Evolutionary conservation across 2,329 filamentous ascomycete species (phyloP).

Genomic region (Didymellaceae sp.): DNA sequence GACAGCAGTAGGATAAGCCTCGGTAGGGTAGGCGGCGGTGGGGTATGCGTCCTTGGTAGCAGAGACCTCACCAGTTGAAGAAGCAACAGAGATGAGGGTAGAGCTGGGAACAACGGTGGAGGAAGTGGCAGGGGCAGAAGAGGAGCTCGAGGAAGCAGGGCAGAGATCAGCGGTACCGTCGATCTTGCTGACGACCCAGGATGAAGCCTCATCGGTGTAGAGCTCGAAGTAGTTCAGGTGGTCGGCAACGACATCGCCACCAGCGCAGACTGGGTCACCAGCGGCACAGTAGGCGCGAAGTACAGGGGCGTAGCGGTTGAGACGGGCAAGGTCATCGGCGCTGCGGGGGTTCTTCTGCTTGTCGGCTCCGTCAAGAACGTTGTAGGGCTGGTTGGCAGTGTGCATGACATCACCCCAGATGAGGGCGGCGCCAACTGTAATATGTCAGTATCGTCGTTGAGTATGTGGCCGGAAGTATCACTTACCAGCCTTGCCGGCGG

Average conservation of each 20-base stretch:
- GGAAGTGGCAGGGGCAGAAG: background rate
- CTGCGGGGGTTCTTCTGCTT: conserved; percentile 22
- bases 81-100: background rate
- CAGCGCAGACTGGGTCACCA: conserved; percentile 68
- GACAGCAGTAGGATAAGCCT: background rate
- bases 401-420: conserved; percentile 34
- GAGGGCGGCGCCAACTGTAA: conserved; percentile 32
- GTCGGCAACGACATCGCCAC: conserved; percentile 62
- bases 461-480: conserved; percentile 21
- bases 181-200: conserved; percentile 32
- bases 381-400: conserved; percentile 30
- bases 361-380: conserved; percentile 28
- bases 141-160: conserved; percentile 1
- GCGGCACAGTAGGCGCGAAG: conserved; percentile 69
- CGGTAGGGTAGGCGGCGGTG: background rate
- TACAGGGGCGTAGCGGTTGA: conserved; percentile 51
- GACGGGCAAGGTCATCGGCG: conserved; percentile 20
- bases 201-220: conserved; percentile 30
- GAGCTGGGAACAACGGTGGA: background rate
- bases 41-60: too few species aligned
- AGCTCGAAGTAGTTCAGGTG: conserved; percentile 63
- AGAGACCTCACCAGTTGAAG: background rate
- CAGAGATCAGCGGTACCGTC: conserved; percentile 26
- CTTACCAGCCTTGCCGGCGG: conserved; percentile 34
- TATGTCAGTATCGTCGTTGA: conserved; percentile 25